Base-by-base conservation (phyloP, 1,139 yeast species). In the Geotrichum restrictum region DNA sequence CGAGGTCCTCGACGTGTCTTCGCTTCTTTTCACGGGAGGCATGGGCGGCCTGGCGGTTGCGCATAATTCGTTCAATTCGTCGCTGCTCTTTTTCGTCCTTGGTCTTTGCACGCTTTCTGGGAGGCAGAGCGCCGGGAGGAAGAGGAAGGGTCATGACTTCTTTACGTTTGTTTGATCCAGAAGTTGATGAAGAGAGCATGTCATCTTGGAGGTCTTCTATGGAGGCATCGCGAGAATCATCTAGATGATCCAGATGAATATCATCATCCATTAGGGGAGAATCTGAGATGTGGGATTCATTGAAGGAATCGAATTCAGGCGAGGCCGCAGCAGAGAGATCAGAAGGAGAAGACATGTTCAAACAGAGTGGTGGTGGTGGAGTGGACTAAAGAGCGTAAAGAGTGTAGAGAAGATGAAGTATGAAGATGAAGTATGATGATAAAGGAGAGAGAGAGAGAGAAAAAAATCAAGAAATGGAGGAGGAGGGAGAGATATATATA, bases 1-100 rank as follows among this genome's bases (percentile, higher is more conserved):
- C 98, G 62, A 93, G 77, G 61, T 82, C 83, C 69, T 89, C 96
- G 57, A 93, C 85, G 68, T 91, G 96, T 67, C 83, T 82, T 66
- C 98, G 81, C 79, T 93, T 93, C 81, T 91, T 91, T 68, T 93
- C 98, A 60, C 98, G 81, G 33, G 96, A 87, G 47, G 96, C 96
- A 68, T 93, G 98, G 45, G 98, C 98, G 22, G 98, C 98, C 67
- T 93, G 85, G 64, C 98, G 81, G 70, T 93, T 93, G 67, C 98
- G 80, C 67, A 93, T 76, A 53, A 93, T 89, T 55, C 98, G 77
- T 72, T 93, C 98, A 51, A 91, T 82, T 51, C 96, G 80, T 59
- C 98, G 84, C 71, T 91, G 97, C 71, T 93, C 98, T 74, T 91
- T 93, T 73, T 93, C 98, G 70, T 91, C 97, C 63, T 87, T 82